Base-by-base conservation (phyloP, 768 basidiomycete species). In the Fomitopsis serialis region DNA sequence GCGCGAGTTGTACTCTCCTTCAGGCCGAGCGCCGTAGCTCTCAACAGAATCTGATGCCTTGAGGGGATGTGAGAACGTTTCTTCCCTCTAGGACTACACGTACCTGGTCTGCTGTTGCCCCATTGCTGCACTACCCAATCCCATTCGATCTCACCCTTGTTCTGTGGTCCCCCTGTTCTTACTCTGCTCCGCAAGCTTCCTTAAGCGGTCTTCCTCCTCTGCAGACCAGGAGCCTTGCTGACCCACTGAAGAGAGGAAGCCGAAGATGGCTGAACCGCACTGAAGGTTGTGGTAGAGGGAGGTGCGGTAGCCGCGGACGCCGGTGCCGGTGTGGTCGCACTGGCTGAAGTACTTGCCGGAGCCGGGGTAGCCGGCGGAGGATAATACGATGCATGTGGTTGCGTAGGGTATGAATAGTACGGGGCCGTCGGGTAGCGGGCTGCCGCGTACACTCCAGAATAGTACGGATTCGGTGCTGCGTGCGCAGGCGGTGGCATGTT, bases 21-120 rank as follows among this genome's bases (percentile, higher is more conserved):
- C 45, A 92, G 72, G 10, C 87, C 85, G 17, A 92, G 67, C n/a
- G 77, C 72, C 1, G 86, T 92, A 1, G 89, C 90, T 68, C 89
- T 91, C 55, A 90, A 80, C 32, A 91, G 71, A 52, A 92, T 90
- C 65, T 92, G 89, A 60, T 90, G 88, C 63, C 89, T 92, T 53
- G 10, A 43, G 19, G 34, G 23, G 17, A 42, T 6, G 11, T 32
- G 6, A 32, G 11, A 40, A n/a, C n/a, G n/a, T n/a, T n/a, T n/a
- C n/a, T n/a, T n/a, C n/a, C n/a, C n/a, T n/a, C n/a, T n/a, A n/a
- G n/a, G n/a, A n/a, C n/a, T n/a, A n/a, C n/a, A 70, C 71, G 45
- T 57, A 87, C 89, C 86, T 82, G 52, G 89, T 84, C 89, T 76
- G 36, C 80, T 80, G 56, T 77, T 78, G 3, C 89, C 89, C 82